Evolutionary conservation across 106 monocot species (phyloP).

Genomic region (Acanthochlamys bracteata): DNA sequence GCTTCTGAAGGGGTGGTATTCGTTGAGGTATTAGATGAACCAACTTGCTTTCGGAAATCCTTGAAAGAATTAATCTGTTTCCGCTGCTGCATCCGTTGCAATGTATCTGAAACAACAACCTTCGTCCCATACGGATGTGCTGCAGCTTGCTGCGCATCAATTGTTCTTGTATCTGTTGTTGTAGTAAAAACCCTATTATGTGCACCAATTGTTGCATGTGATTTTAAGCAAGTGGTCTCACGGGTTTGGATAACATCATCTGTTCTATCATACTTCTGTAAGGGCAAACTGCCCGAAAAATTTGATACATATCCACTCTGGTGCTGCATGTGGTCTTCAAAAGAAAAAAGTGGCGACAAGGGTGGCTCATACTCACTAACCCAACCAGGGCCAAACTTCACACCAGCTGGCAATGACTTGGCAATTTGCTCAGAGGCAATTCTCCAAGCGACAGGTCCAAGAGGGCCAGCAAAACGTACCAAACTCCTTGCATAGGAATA

Average conservation of each 20-base stretch:
- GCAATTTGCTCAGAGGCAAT: constrained; percentile 64
- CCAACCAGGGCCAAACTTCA: constrained; percentile 89
- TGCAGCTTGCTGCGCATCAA: constrained; percentile 16
- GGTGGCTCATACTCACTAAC: constrained; percentile 78
- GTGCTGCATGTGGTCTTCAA: constrained; percentile 14
- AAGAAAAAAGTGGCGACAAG: constrained; percentile 35
- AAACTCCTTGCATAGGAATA: constrained; percentile 77
- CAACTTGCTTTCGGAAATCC: constrained; percentile 4
- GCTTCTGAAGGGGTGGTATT: constrained; percentile 1
- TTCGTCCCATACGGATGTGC: constrained; percentile 17
- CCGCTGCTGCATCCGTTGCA: constrained; percentile 16
- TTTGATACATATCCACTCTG: neutral
- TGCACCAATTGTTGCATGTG: no score
- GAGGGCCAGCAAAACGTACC: constrained; percentile 56
- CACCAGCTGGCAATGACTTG: constrained; percentile 53
- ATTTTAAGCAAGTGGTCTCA: constrained; percentile 1
- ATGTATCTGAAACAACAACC: neutral
- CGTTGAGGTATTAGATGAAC: neutral
- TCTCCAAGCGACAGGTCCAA: constrained; percentile 76
- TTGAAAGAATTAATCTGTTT: constrained; percentile 13
- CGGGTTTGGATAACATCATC: constrained; percentile 5
- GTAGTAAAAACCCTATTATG: constrained; percentile 7
- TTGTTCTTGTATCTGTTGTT: neutral
- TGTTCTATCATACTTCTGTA: neutral
- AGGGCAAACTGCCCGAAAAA: neutral